Base-by-base conservation (phyloP, 2,329 filamentous ascomycete species). In the Fusarium sp. region DNA sequence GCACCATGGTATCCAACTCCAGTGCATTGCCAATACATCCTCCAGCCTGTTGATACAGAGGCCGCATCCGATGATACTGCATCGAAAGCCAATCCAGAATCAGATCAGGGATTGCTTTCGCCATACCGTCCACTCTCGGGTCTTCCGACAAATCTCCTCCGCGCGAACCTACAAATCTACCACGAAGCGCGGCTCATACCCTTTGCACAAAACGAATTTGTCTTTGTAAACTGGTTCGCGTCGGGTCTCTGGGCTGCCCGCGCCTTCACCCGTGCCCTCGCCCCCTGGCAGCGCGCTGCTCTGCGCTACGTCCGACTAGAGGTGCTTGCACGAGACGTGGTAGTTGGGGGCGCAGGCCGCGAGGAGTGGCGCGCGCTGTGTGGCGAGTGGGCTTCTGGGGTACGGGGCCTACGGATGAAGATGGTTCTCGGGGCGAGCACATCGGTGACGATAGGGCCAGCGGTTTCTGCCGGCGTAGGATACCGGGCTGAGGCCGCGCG, bases 201-300 rank as follows among this genome's bases (percentile, higher is more conserved):
- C 3, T 81, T 81, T 61, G 61, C 68, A 7, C 55, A 68, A 22
- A 81, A 80, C 69, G 79, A 82, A 47, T 83, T 83, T 54, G 75
- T 76, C 24, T 83, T 82, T 57, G 72, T 77, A 34, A 79, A 78
- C 39, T 80, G 78, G 77, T 81, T 81, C 68, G 74, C 77, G 11
- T 80, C 78, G 12, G 81, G 80, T 0, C 65, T 81, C 4, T 76
- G 76, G 64, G 75, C 79, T 1, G 80, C 79, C 0, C 65, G 74
- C 8, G 71, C 71, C 1, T 78, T 81, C 50, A 71, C 75, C 2
- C 60, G 70, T 12, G 65, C 65, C 3, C 65, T 80, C 24, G 49
- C 53, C 31, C 61, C 71, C 3, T 83, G 81, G 81, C 81, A 84
- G 73, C 69, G 72, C 5, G 64, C 64, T n/a, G 60, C 64, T 3